Evolutionary conservation across 1,284 basidiomycete species (phyloP), one percentile per base, ranked within the genome.

Genomic region (Papiliotrema fonsecae): DNA sequence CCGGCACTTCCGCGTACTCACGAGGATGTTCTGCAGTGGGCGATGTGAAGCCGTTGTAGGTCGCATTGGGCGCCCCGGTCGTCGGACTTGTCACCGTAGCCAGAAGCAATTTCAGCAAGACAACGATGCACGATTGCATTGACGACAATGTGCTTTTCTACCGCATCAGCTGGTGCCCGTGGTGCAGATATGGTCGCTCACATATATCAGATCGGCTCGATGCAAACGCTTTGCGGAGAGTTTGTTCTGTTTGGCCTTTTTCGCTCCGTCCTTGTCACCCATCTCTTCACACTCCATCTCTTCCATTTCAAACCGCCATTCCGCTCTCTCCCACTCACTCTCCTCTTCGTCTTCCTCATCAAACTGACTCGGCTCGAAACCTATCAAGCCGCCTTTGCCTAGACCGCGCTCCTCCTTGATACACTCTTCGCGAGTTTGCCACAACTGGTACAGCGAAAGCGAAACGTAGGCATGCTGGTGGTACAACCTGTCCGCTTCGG

Each of bases 401-500:
- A 97, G 74, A 11, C 94, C 96, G 61, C 90, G 89, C 76, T 98
- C 96, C 46, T 87, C 83, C 3, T 86, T 85, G 78, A 96, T 87
- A 64, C 87, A 96, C 63, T 97, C 93, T 70, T 97, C 93, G 48
- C 96, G 79, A 3, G 90, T 86, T 68, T 87, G 80, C 88, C 90
- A 97, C 79, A 92, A 90, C 76, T 99, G 96, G 77, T 85, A 85
- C 30, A 97, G 75, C 22, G 90, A 83, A 42, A 93, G 77, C 44
- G 88, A 88, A 51, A 97, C 80, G 65, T 96, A 87, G 82, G 96
- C 86, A 65, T 98, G 91, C 57, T 82, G 82, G 58, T 82, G 81
- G 70, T 96, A 98, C 32, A 99, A 78, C 53, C 82, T 82, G 67
- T 94, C 88, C 1, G 96, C 96, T 70, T 99, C 96, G 44, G 92